Base-by-base conservation (phyloP, 2,329 filamentous ascomycete species). In the Sclerotinia subarctica region DNA sequence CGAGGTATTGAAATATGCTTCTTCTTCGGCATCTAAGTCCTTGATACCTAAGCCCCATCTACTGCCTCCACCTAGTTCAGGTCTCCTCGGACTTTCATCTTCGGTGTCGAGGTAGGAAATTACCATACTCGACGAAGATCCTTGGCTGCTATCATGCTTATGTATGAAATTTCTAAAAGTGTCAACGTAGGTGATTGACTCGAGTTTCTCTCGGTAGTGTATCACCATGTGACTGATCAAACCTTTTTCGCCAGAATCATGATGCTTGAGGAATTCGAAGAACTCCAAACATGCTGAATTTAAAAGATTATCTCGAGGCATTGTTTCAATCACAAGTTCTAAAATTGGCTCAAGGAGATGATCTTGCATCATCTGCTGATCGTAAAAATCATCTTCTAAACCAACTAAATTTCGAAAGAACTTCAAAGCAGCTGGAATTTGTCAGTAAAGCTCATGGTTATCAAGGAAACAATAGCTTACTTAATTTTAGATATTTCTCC, bases 211-310 rank as follows among this genome's bases (percentile, higher is more conserved):
- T 29, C 93, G 88, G 76, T 94, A 93, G 64, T 90, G 91, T 73
- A 93, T 90, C 15, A 96, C 92, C 29, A 98, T 82, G 76, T 97
- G 91, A 71, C 89, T 88, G 68, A 96, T 88, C 58, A 97, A 82
- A 19, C 91, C 88, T 78, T 93, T 96, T 74, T 94, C 85, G 67
- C 88, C 88, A 13, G 59, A 38, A 21, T 46, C 59, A 74, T 96
- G 92, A 76, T 89, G 88, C 77, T 90, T 93, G 74, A 98, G 91
- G 75, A 90, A 93, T 75, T 96, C 93, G 72, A 99, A 98, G 54
- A 99, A 86, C 76, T 99, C 95, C 13, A 98, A 84, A 74, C 93
- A 97, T 11, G 94, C 94, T 0, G 94, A 98, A 78, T 95, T 96
- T 44, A 98, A 84, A 3, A 99, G 84, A 73, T 97, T 98, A 78